phyloP scores from a whole-genome alignment of 2,329 filamentous ascomycete species.

The Geosmithia morbida region DNA sequence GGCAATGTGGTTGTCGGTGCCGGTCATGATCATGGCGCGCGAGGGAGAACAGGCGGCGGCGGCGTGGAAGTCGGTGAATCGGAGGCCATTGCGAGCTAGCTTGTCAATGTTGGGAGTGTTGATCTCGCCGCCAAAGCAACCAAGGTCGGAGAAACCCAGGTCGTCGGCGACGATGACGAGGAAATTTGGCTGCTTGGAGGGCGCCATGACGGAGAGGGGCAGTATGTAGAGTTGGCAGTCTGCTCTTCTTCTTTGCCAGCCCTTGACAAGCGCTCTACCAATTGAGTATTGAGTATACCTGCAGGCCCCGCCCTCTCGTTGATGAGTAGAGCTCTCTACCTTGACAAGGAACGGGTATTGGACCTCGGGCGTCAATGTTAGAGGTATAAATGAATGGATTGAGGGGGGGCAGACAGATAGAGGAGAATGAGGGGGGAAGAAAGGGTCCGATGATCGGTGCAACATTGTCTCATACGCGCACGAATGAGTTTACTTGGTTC shows the following conservation, averaged over 20 bases:
- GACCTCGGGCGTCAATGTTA: neutral
- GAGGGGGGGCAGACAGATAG: neutral
- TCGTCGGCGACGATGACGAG: constrained; percentile 14
- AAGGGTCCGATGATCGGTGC: neutral
- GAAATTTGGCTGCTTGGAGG: constrained; percentile 13
- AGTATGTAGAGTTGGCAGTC: no score
- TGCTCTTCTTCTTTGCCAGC: no score
- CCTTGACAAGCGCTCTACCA: no score
- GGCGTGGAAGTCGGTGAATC: constrained; percentile 48
- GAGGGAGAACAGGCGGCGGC: constrained; percentile 52
- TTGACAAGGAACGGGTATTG: neutral
- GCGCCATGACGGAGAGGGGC: constrained; percentile 1
- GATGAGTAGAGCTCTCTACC: neutral
- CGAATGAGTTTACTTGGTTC: neutral
- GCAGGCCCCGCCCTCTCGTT: neutral
- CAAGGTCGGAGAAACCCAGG: constrained; percentile 11
- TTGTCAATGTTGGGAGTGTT: constrained; percentile 40
- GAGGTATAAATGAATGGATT: neutral
- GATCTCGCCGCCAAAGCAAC: constrained; percentile 39
- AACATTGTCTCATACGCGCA: neutral
- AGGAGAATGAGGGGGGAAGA: neutral
- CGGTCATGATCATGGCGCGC: constrained; percentile 50
- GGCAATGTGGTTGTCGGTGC: constrained; percentile 39
- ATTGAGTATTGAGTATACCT: no score
- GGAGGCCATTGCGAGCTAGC: constrained; percentile 29